Evolutionary conservation across 108 stramenopile species (phyloP).

Genomic region (Pseudonitzschia delicatissima): DNA sequence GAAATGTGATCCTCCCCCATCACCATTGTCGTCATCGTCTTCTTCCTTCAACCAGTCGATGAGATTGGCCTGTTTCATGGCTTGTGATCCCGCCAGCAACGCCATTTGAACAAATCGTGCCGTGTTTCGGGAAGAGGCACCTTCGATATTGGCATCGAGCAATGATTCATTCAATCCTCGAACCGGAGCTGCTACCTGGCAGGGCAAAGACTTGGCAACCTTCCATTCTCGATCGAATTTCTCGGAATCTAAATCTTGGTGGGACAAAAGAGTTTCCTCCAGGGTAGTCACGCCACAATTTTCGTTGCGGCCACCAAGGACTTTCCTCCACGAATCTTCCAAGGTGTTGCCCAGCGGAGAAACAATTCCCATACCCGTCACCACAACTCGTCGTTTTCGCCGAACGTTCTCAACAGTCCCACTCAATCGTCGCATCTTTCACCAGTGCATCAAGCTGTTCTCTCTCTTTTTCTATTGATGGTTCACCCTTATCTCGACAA

Average conservation of each 20-base stretch:
- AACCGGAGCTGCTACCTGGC: constrained; percentile 82
- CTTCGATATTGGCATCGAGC: not conserved
- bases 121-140: constrained; percentile 18
- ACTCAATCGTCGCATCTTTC: not conserved
- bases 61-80: constrained; percentile 47
- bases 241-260: constrained; percentile 39
- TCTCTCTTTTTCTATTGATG: not conserved
- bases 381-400: constrained; percentile 77
- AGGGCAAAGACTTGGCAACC: constrained; percentile 54
- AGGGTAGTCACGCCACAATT: constrained; percentile 53
- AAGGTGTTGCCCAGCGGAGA: constrained; percentile 85
- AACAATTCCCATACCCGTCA: constrained; percentile 91
- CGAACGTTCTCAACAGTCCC: not conserved
- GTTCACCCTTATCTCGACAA: no score
- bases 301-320: constrained; percentile 23
- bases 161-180: constrained; percentile 11
- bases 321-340: constrained; percentile 59
- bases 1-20: not conserved
- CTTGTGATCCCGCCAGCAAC: constrained; percentile 70
- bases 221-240: constrained; percentile 48
- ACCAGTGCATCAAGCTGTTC: no score
- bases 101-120: constrained; percentile 78
- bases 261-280: constrained; percentile 36
- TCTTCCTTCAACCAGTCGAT: constrained; percentile 35
- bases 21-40: constrained; percentile 9